Percentiles rank a stretch among this genome's conserved stretches.
phyloP scores from a whole-genome alignment of 352 stramenopile species.

The Lagenidium sp. region DNA sequence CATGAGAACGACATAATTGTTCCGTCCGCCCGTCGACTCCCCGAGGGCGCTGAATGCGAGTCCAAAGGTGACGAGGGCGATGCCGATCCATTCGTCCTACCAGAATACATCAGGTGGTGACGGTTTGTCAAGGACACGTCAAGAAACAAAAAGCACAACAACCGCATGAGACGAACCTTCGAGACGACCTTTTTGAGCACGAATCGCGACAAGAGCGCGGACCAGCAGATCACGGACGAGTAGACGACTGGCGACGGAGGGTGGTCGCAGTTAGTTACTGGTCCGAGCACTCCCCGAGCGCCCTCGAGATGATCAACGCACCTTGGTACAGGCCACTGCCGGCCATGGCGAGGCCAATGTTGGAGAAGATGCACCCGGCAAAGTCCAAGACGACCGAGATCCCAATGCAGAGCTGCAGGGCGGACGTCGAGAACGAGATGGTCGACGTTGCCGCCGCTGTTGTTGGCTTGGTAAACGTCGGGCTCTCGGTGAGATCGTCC shows the following conservation, averaged over 20 bases:
- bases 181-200: conserved; percentile 70
- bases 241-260: conserved; percentile 37
- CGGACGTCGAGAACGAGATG: conserved; percentile 34
- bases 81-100: conserved; percentile 73
- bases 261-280: background rate
- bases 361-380: conserved; percentile 79
- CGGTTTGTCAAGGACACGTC: background rate
- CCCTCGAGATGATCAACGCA: background rate
- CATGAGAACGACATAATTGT: conserved; percentile 73
- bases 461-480: too few species aligned
- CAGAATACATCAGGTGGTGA: background rate
- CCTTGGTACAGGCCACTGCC: conserved; percentile 71
- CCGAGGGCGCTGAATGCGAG: conserved; percentile 74
- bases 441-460: conserved; percentile 14
- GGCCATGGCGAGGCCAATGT: conserved; percentile 72
- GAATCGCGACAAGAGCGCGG: conserved; percentile 65
- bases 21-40: conserved; percentile 42
- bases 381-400: conserved; percentile 76
- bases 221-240: conserved; percentile 85
- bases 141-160: background rate
- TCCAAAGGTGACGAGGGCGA: conserved; percentile 76
- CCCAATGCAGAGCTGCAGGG: conserved; percentile 51
- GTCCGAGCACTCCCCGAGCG: background rate
- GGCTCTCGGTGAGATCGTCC: too few species aligned
- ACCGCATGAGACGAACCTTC: conserved; percentile 12